Percentiles rank a stretch among this genome's conserved stretches.
These are phyloP conservation scores for Tolypocladium capitatum DNA, from an alignment of 2,329 filamentous ascomycete species.

Conservation along the genomic window DNA sequence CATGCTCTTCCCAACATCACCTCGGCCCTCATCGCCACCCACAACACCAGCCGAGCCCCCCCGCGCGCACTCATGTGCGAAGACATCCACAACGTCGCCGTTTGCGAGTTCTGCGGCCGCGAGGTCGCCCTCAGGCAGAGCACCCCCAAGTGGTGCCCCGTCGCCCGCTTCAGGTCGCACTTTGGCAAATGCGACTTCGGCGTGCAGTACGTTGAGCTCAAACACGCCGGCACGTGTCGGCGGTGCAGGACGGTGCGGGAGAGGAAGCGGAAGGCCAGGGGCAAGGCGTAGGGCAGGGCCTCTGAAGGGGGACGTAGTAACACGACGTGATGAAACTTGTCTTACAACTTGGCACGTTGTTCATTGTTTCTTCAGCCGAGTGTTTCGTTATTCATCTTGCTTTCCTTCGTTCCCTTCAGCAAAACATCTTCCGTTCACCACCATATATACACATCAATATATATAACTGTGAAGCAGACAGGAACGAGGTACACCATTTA, in stretches of 20 bases:
- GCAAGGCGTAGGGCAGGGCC: no score
- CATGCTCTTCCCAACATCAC: no score
- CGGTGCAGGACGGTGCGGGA: neutral
- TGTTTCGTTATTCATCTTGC: neutral
- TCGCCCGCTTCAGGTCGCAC: neutral
- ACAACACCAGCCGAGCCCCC: neutral
- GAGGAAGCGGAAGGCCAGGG: neutral
- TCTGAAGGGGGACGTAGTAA: no score
- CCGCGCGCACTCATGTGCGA: neutral
- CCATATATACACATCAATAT: neutral
- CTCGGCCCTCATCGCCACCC: no score
- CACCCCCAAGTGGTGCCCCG: neutral
- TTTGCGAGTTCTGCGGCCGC: slow-evolving; percentile 1
- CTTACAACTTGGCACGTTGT: neutral
- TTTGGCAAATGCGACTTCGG: slow-evolving; percentile 1
- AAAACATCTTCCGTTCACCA: neutral
- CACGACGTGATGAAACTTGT: neutral
- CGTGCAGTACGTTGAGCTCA: slow-evolving; percentile 1
- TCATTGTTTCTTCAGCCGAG: neutral
- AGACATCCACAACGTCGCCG: neutral
- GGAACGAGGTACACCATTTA: neutral
- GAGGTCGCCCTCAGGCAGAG: neutral
- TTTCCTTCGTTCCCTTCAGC: neutral
- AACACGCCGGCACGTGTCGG: neutral
- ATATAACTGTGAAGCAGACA: no score